phyloP scores from a whole-genome alignment of 2,329 filamentous ascomycete genomes.

The Colletotrichum magnum region DNA sequence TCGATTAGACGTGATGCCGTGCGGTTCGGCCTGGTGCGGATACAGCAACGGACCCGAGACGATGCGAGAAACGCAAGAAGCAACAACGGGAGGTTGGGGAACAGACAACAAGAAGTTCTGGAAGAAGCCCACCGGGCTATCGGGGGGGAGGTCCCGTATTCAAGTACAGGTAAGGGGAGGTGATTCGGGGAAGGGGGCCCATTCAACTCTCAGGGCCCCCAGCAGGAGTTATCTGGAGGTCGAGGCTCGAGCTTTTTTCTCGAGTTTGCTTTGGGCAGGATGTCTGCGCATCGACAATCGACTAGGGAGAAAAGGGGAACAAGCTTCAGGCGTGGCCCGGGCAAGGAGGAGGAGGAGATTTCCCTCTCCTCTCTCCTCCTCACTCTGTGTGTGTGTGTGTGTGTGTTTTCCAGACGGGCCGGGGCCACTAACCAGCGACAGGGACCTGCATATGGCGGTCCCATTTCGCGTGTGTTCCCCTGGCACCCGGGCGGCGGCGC shows the following conservation, averaged over 20 bases:
- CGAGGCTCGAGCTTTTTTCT: slow-evolving; percentile 31
- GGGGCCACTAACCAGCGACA: slow-evolving; percentile 7
- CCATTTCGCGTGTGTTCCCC: slow-evolving; percentile 39
- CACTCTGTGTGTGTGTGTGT: too few species aligned
- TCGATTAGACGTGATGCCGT: slow-evolving; percentile 6
- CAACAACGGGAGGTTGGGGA: slow-evolving; percentile 32
- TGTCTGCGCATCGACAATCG: slow-evolving; percentile 39
- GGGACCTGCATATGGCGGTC: slow-evolving; percentile 30
- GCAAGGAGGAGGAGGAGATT: slow-evolving; percentile 38
- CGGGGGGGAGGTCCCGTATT: slow-evolving; percentile 30
- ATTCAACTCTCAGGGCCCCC: background rate
- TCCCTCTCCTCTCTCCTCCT: slow-evolving; percentile 8
- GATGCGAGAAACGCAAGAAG: slow-evolving; percentile 33
- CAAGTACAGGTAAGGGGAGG: slow-evolving; percentile 29
- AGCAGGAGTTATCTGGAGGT: slow-evolving; percentile 2
- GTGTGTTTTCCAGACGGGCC: background rate
- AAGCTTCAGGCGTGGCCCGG: slow-evolving; percentile 39
- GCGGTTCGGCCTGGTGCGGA: slow-evolving; percentile 13
- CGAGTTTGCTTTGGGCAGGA: slow-evolving; percentile 24
- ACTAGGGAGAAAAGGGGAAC: slow-evolving; percentile 40
- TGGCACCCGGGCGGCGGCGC: slow-evolving; percentile 33
- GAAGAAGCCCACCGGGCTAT: slow-evolving; percentile 1
- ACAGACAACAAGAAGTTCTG: slow-evolving; percentile 25
- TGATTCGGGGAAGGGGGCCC: slow-evolving; percentile 3
- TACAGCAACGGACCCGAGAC: slow-evolving; percentile 19